Conservation (phyloP, 2,329 filamentous ascomycete genomes). For the Penicillium fuscoglaucum region DNA sequence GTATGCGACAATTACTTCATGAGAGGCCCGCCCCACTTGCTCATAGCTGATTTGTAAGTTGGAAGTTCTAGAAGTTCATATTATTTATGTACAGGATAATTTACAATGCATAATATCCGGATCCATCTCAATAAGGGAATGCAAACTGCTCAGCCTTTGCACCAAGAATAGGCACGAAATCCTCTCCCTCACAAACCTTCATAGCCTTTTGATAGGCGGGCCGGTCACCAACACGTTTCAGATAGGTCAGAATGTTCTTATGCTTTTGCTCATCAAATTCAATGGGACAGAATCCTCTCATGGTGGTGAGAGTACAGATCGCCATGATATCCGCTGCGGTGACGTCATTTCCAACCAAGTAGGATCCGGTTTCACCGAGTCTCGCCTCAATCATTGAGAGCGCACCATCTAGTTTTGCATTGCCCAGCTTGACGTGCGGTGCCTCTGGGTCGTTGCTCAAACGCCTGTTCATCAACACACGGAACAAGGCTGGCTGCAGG, state of each 20-base stretch:
- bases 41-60: not conserved
- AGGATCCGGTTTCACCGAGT: constrained; percentile 21
- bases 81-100: not conserved
- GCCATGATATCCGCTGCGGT: constrained; percentile 27
- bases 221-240: constrained; percentile 22
- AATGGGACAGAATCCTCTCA: constrained; percentile 21
- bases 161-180: constrained; percentile 22
- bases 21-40: not conserved
- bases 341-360: constrained; percentile 21
- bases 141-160: constrained; percentile 15
- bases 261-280: constrained; percentile 21
- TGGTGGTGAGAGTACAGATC: constrained; percentile 23
- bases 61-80: not conserved
- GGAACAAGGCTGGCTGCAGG: constrained; percentile 18
- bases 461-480: constrained; percentile 14
- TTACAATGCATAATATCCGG: not conserved
- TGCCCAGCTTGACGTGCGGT: not conserved
- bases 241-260: constrained; percentile 20
- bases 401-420: constrained; percentile 10
- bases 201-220: constrained; percentile 26
- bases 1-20: no score
- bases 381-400: constrained; percentile 20
- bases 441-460: not conserved
- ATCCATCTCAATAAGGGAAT: constrained; percentile 11
- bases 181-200: constrained; percentile 23